Conservation (phyloP, 2,329 filamentous ascomycete genomes). For the Pleoardoris graminearum region DNA sequence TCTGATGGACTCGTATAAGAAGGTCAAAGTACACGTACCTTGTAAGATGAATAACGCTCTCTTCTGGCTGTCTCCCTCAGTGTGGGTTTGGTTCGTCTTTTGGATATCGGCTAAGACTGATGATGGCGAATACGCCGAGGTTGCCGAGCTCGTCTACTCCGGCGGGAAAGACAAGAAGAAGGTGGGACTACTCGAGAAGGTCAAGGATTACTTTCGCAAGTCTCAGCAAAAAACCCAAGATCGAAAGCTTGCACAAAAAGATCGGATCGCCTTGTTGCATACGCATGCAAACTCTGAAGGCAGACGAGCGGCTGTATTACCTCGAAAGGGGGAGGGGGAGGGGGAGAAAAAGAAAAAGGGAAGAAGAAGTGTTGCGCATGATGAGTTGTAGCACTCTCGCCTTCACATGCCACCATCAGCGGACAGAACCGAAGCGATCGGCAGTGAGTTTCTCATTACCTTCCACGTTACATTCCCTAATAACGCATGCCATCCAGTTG, state of each 20-base stretch:
- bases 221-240: no score
- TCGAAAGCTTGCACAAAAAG: neutral
- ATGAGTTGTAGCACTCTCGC: neutral
- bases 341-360: no score
- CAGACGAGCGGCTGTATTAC: no score
- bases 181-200: neutral
- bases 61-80: no score
- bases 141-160: neutral
- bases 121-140: neutral
- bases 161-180: neutral
- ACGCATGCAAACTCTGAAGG: no score
- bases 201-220: neutral
- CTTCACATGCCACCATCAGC: conserved; percentile 3
- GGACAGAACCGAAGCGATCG: neutral
- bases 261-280: neutral
- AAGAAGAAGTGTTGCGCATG: neutral
- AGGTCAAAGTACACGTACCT: no score
- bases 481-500: conserved; percentile 1
- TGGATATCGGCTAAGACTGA: neutral
- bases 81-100: neutral
- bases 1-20: no score
- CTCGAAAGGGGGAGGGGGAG: no score
- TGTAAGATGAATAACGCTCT: no score
- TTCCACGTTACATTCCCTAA: neutral
- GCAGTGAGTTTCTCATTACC: neutral